phyloP scores from a whole-genome alignment of 768 basidiomycete genomes.

The Mycena latifolia region DNA sequence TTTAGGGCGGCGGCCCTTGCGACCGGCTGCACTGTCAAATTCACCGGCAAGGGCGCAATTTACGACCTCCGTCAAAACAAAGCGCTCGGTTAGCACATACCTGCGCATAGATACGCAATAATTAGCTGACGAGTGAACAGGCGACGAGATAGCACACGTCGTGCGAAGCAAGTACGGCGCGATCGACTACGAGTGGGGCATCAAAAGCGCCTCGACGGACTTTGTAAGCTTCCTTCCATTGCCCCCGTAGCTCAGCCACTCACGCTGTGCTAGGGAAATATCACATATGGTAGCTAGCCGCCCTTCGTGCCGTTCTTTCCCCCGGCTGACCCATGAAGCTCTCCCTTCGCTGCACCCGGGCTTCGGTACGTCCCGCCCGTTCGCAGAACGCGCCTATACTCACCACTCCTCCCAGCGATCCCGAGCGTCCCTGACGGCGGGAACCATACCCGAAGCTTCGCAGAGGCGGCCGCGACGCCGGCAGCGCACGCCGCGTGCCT shows the following conservation, averaged over 20 bases:
- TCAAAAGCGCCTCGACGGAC: constrained; percentile 81
- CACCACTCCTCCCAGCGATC: constrained; percentile 63
- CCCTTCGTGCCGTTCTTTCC: neutral
- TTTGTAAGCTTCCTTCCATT: constrained; percentile 65
- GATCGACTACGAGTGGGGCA: constrained; percentile 77
- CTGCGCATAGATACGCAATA: no score
- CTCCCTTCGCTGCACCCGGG: constrained; percentile 68
- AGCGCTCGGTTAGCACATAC: constrained; percentile 58
- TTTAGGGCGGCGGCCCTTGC: constrained; percentile 75
- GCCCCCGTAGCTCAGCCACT: neutral
- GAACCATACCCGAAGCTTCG: constrained; percentile 82
- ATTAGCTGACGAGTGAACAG: constrained; percentile 49
- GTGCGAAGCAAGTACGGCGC: constrained; percentile 70
- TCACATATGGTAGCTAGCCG: constrained; percentile 70
- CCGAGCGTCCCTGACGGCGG: constrained; percentile 80
- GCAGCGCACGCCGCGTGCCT: constrained; percentile 77
- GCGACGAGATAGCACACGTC: constrained; percentile 73
- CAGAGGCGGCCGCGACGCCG: constrained; percentile 69
- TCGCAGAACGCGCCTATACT: no score
- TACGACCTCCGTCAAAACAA: constrained; percentile 79
- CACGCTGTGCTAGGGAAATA: constrained; percentile 67
- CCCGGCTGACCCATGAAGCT: neutral
- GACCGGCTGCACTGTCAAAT: constrained; percentile 69
- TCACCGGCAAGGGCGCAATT: constrained; percentile 49
- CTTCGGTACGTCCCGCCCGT: constrained; percentile 58